phyloP scores from a whole-genome alignment of 495 filamentous ascomycete species.

The Daldinia loculata region DNA sequence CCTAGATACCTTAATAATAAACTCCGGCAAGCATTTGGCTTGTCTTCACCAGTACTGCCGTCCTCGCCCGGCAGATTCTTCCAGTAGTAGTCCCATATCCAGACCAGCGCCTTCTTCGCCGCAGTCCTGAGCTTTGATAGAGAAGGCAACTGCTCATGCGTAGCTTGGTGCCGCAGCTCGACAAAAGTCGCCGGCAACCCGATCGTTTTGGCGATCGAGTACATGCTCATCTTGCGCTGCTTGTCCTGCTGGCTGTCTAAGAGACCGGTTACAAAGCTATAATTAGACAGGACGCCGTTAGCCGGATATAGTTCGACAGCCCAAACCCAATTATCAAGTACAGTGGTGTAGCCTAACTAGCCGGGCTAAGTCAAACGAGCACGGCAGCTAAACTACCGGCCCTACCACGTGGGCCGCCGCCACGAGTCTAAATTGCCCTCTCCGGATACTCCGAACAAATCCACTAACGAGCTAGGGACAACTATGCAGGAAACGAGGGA shows the following conservation, averaged over 20 bases:
- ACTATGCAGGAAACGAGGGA: neutral
- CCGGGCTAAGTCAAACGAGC: neutral
- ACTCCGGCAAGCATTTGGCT: constrained; percentile 26
- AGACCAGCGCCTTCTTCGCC: constrained; percentile 72
- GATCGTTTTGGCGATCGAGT: constrained; percentile 75
- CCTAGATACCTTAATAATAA: constrained; percentile 43
- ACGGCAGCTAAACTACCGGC: constrained; percentile 7
- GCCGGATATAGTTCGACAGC: constrained; percentile 12
- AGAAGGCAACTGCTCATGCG: constrained; percentile 84
- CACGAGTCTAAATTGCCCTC: constrained; percentile 3
- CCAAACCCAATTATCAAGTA: neutral
- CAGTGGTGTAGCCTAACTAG: too few species aligned
- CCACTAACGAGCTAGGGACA: neutral
- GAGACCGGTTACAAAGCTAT: constrained; percentile 89
- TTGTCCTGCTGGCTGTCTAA: constrained; percentile 77
- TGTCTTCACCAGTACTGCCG: constrained; percentile 9
- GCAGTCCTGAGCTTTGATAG: constrained; percentile 73
- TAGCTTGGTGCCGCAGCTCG: constrained; percentile 87
- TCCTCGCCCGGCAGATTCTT: constrained; percentile 49
- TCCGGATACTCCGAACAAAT: neutral
- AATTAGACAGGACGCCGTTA: constrained; percentile 12
- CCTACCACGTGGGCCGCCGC: constrained; percentile 6
- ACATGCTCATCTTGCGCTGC: constrained; percentile 80
- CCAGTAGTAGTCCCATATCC: constrained; percentile 95
- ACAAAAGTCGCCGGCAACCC: constrained; percentile 86